Conservation (phyloP, 1,139 yeast genomes). For the Pneumocystis canis region DNA sequence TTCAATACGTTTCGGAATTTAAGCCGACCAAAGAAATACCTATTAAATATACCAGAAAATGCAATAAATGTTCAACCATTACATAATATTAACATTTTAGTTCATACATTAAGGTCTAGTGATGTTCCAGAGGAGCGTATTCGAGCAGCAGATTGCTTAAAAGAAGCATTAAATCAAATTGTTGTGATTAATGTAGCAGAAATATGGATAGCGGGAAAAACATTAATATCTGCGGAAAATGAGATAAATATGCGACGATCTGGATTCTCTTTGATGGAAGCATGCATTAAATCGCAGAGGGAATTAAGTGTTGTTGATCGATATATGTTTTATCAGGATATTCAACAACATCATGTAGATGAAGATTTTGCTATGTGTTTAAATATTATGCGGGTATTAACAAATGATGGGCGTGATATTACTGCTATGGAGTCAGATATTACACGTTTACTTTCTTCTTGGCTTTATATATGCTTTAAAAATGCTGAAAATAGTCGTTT, state of each 20-base stretch:
- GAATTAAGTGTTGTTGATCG: constrained; percentile 31
- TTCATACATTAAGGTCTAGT: neutral
- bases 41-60: neutral
- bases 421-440: constrained; percentile 7
- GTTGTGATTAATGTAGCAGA: neutral
- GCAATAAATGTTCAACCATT: no score
- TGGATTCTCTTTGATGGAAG: constrained; percentile 39
- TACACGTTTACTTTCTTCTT: constrained; percentile 2
- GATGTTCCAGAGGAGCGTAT: neutral
- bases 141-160: neutral
- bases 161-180: neutral
- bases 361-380: constrained; percentile 46
- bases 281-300: constrained; percentile 45
- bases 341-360: constrained; percentile 35
- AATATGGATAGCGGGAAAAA: constrained; percentile 56
- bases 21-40: neutral
- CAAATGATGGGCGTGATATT: constrained; percentile 48
- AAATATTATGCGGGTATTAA: constrained; percentile 36
- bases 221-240: constrained; percentile 35
- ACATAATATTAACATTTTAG: neutral
- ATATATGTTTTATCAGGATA: constrained; percentile 46
- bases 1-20: neutral
- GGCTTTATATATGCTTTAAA: constrained; percentile 4
- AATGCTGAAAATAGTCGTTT: neutral
- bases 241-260: constrained; percentile 36